These are phyloP conservation scores for Letharia columbiana DNA, from an alignment of 495 filamentous ascomycete genomes.

Conservation along the genomic window DNA sequence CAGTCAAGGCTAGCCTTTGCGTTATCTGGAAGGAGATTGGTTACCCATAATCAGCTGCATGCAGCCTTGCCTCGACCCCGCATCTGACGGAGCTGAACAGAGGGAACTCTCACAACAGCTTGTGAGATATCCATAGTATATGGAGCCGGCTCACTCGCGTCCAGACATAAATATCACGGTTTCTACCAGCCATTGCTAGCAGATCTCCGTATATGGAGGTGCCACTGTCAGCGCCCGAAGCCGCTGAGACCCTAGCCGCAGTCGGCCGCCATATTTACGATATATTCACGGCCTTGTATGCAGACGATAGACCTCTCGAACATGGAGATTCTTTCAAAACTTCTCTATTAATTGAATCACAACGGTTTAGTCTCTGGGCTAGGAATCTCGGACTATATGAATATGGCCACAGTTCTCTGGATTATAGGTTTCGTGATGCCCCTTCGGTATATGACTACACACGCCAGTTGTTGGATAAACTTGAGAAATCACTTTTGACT, in stretches of 20 bases:
- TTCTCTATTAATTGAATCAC: slow-evolving; percentile 11
- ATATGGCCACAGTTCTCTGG: slow-evolving; percentile 26
- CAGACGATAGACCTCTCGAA: neutral
- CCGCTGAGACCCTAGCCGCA: neutral
- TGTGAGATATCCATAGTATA: too few relatives aligned
- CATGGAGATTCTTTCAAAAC: neutral
- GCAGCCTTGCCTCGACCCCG: too few relatives aligned
- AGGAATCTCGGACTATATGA: slow-evolving; percentile 24
- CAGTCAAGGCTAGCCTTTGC: too few relatives aligned
- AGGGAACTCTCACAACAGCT: too few relatives aligned
- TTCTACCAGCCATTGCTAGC: too few relatives aligned
- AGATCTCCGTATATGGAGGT: too few relatives aligned
- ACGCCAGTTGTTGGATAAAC: slow-evolving; percentile 5
- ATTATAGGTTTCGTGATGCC: slow-evolving; percentile 27
- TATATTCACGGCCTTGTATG: neutral
- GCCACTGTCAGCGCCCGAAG: too few relatives aligned
- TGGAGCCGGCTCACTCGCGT: too few relatives aligned
- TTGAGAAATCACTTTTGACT: neutral
- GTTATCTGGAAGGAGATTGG: too few relatives aligned
- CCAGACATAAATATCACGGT: too few relatives aligned
- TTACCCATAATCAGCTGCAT: too few relatives aligned
- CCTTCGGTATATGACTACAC: slow-evolving; percentile 9
- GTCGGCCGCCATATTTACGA: neutral
- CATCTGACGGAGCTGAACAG: too few relatives aligned
- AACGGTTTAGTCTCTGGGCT: slow-evolving; percentile 27